Evolutionary conservation across 225 moss, liverwort and hornwort genomes (phyloP), one percentile per base, ranked within the genome.

Genomic region (Neckera pumila): DNA sequence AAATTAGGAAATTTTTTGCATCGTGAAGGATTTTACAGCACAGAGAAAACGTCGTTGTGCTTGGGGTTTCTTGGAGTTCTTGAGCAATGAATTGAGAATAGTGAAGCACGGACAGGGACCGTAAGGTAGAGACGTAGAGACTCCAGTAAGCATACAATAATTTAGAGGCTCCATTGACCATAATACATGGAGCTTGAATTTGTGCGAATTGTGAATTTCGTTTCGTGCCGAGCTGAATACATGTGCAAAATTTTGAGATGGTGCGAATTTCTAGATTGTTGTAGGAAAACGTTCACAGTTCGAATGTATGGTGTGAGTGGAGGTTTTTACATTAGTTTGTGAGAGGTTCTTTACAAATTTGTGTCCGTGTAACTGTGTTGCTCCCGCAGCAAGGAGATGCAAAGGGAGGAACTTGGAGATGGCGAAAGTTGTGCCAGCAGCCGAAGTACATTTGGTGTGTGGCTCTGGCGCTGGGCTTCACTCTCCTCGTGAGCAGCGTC

Each of bases 401-500:
- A 5, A 84, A 73, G 79, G 11, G 76, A 19, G 85, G 78, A 73
- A 7, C 64, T 53, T 91, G 64, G 65, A 85, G 66, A 86, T 92
- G 89, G 90, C 59, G 87, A 59, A 70, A 54, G 49, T 67, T 84
- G 71, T 90, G 82, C 81, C 85, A 85, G 88, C 91, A 92, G 73
- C 90, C 86, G 16, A 91, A 89, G 74, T 89, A 87, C 57, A 20
- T 84, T 57, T 80, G 63, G 40, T 28, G 56, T 25, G 20, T 88
- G 57, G 86, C 90, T 11, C 53, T 94, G 70, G 61, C 26, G 78
- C 64, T 94, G 69, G 84, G 59, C 16, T 15, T 94, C 84, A 85
- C 90, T 40, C 81, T 94, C 61, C 12, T 92, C 57, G 14, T 92
- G 21, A 91, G 92, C 90, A 86, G 84, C 75, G 17, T 84, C 38